These are phyloP conservation scores for Hygrophorus russula DNA, from an alignment of 768 basidiomycete species.

Conservation along the genomic window DNA sequence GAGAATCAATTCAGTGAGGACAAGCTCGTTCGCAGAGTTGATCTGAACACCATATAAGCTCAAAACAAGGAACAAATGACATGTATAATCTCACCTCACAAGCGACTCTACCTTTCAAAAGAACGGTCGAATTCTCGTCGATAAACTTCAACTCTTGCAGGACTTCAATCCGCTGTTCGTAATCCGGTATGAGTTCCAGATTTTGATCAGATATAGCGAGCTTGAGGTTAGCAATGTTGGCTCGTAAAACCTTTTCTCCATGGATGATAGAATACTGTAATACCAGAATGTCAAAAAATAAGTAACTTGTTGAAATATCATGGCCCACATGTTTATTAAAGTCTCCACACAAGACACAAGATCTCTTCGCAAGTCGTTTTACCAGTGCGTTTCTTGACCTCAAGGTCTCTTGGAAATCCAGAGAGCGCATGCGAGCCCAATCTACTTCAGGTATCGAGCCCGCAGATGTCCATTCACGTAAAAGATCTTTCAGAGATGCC, in stretches of 20 bases:
- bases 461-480: slow-evolving; percentile 44
- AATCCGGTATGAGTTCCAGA: slow-evolving; percentile 91
- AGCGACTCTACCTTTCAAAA: slow-evolving; percentile 93
- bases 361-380: slow-evolving; percentile 27
- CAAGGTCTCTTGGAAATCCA: slow-evolving; percentile 87
- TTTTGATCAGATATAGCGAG: slow-evolving; percentile 92
- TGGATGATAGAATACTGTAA: slow-evolving; percentile 69
- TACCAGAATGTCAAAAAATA: slow-evolving; percentile 1
- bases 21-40: slow-evolving; percentile 94
- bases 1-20: slow-evolving; percentile 91
- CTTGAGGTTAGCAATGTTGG: slow-evolving; percentile 69
- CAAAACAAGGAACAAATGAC: not conserved
- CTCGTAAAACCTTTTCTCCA: slow-evolving; percentile 58
- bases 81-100: slow-evolving; percentile 60
- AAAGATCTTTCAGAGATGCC: slow-evolving; percentile 34
- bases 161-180: slow-evolving; percentile 88
- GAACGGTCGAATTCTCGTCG: slow-evolving; percentile 90
- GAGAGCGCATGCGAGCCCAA: slow-evolving; percentile 70
- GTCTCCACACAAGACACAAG: slow-evolving; percentile 50
- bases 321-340: slow-evolving; percentile 68
- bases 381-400: slow-evolving; percentile 42
- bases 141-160: slow-evolving; percentile 88
- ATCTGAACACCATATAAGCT: slow-evolving; percentile 42
- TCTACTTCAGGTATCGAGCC: slow-evolving; percentile 61
- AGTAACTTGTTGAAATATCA: slow-evolving; percentile 3